Evolutionary conservation across 768 basidiomycete species (phyloP).

Genomic region (Omphalotus guepiniiformis): DNA sequence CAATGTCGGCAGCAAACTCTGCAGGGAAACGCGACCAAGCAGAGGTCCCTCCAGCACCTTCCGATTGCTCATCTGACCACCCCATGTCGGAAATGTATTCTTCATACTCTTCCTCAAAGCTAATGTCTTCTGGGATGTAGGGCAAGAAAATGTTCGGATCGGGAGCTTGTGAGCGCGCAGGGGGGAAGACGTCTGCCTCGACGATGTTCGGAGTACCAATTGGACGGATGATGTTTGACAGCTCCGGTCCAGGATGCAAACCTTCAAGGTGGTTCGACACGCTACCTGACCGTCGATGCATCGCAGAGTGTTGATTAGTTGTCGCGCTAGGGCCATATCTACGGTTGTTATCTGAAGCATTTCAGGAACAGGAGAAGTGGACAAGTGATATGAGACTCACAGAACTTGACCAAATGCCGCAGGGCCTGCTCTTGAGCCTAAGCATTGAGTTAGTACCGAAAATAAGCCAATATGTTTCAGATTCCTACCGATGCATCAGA

Average conservation of each 20-base stretch:
- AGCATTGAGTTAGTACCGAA: conserved; percentile 7
- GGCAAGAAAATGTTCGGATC: conserved; percentile 83
- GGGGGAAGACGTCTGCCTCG: conserved; percentile 94
- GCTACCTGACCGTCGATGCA: conserved; percentile 78
- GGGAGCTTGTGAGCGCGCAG: conserved; percentile 80
- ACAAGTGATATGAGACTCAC: conserved; percentile 38
- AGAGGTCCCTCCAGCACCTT: conserved; percentile 33
- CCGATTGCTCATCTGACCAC: conserved; percentile 56
- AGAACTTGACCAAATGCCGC: conserved; percentile 92
- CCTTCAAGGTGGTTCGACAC: conserved; percentile 81
- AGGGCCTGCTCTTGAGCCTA: conserved; percentile 95
- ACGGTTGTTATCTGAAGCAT: conserved; percentile 74
- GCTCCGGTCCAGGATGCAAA: conserved; percentile 66
- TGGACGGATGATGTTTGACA: conserved; percentile 70
- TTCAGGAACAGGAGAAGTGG: conserved; percentile 7
- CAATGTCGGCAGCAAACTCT: conserved; percentile 72
- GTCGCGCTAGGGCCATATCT: conserved; percentile 69
- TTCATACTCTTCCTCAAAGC: conserved; percentile 96
- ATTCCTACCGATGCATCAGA: conserved; percentile 78
- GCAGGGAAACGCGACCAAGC: conserved; percentile 82
- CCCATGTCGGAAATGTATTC: conserved; percentile 90
- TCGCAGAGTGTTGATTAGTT: conserved; percentile 44
- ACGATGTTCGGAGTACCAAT: conserved; percentile 71
- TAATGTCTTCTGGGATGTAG: conserved; percentile 90
- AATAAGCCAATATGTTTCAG: not conserved